phyloP scores from a whole-genome alignment of 805 yeast species.

The Ogataea polymorpha region DNA sequence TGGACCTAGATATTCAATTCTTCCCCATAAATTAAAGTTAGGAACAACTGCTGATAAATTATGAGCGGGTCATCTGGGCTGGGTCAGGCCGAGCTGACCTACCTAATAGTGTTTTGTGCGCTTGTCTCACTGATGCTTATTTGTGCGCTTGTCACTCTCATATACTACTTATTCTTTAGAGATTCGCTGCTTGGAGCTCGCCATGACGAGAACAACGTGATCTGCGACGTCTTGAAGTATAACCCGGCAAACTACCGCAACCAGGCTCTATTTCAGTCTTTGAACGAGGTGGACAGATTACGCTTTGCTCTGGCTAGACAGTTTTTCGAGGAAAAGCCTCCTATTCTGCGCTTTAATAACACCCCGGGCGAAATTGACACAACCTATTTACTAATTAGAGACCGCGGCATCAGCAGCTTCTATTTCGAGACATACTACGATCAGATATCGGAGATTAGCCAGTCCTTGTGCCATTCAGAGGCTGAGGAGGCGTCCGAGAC shows the following conservation, averaged over 20 bases:
- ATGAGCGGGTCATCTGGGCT: slow-evolving; percentile 10
- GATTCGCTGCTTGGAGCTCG: slow-evolving; percentile 15
- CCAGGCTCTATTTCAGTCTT: slow-evolving; percentile 20
- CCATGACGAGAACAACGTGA: slow-evolving; percentile 18
- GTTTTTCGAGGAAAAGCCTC: slow-evolving; percentile 25
- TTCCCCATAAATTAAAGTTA: slow-evolving; percentile 2
- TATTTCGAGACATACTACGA: slow-evolving; percentile 32
- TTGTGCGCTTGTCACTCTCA: slow-evolving; percentile 22
- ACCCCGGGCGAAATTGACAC: slow-evolving; percentile 28
- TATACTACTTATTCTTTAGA: slow-evolving; percentile 28
- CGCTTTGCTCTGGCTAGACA: slow-evolving; percentile 25
- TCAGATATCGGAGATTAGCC: slow-evolving; percentile 26
- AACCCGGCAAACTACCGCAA: slow-evolving; percentile 17
- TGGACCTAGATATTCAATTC: background rate
- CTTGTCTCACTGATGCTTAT: slow-evolving; percentile 26
- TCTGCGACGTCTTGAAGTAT: slow-evolving; percentile 27
- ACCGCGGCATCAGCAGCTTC: slow-evolving; percentile 34
- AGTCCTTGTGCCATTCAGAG: slow-evolving; percentile 1
- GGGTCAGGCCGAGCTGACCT: slow-evolving; percentile 24
- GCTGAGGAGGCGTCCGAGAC: slow-evolving; percentile 13
- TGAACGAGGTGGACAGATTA: slow-evolving; percentile 22
- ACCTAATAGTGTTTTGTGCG: slow-evolving; percentile 26
- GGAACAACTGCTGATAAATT: background rate
- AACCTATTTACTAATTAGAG: slow-evolving; percentile 31
- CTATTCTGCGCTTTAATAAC: slow-evolving; percentile 26